Evolutionary conservation across 148 eudicot species (phyloP).

Genomic region (Cornus controversa): DNA sequence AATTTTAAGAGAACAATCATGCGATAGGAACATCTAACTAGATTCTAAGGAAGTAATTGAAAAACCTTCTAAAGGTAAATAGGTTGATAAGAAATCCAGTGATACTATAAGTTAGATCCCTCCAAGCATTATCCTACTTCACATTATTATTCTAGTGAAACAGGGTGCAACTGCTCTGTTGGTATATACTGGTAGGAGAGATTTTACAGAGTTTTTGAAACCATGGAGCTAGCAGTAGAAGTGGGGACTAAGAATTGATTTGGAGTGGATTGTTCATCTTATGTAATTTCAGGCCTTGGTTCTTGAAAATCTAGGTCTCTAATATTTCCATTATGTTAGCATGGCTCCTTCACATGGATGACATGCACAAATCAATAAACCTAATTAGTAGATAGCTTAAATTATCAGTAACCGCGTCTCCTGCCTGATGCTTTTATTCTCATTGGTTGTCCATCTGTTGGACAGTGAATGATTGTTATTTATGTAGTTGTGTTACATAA

Average conservation of each 20-base stretch:
- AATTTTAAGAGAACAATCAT: too few relatives aligned
- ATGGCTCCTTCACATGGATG: too few relatives aligned
- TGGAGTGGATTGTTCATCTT: neutral
- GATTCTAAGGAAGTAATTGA: too few relatives aligned
- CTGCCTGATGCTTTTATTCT: slow-evolving; percentile 1
- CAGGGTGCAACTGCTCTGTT: neutral
- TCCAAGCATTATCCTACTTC: neutral
- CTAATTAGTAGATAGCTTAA: neutral
- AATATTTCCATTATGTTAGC: too few relatives aligned
- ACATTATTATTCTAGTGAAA: too few relatives aligned
- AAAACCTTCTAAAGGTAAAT: neutral
- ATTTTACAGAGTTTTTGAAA: neutral
- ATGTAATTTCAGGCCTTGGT: neutral
- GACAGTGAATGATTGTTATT: neutral
- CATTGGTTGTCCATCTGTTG: neutral
- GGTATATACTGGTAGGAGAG: neutral
- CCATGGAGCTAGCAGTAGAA: too few relatives aligned
- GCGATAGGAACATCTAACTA: too few relatives aligned
- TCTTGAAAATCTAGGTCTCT: neutral
- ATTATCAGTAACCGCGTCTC: neutral
- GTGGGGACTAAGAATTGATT: too few relatives aligned
- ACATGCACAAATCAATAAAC: neutral
- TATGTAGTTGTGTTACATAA: neutral
- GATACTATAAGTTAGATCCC: neutral
- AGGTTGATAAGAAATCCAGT: neutral